Percentiles rank a stretch among this genome's conserved stretches.
phyloP scores from a whole-genome alignment of 2,329 filamentous ascomycete species.

The Fusarium sp. region DNA sequence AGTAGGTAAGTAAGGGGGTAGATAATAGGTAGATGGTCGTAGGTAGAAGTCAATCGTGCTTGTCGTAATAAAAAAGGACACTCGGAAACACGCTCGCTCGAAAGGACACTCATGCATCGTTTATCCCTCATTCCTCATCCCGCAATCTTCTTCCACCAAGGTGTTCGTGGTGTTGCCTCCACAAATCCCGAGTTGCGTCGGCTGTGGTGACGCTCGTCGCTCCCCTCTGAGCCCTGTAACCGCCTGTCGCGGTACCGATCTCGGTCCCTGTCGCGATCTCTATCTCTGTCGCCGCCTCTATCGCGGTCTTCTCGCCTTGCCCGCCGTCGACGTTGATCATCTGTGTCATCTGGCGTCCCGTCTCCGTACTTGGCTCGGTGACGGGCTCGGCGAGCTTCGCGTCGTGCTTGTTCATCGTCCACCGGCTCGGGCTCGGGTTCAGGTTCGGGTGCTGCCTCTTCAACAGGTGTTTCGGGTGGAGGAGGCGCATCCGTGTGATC shows the following conservation, averaged over 20 bases:
- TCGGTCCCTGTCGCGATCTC: conserved; percentile 6
- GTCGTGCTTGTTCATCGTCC: conserved; percentile 63
- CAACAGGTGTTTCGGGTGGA: conserved; percentile 59
- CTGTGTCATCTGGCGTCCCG: conserved; percentile 55
- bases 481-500: conserved; percentile 72
- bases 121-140: conserved; percentile 48
- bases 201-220: conserved; percentile 58
- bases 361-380: conserved; percentile 60
- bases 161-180: conserved; percentile 64
- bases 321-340: conserved; percentile 59
- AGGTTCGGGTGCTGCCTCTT: conserved; percentile 47
- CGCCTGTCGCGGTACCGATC: conserved; percentile 45
- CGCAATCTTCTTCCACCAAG: conserved; percentile 71
- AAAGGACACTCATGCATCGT: conserved; percentile 40
- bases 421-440: conserved; percentile 45
- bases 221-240: conserved; percentile 55
- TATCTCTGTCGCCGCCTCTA: conserved; percentile 31
- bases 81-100: conserved; percentile 44
- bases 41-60: conserved; percentile 19
- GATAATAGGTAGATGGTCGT: background rate
- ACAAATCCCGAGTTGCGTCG: conserved; percentile 57
- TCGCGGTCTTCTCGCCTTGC: conserved; percentile 55
- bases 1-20: background rate
- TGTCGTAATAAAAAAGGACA: conserved; percentile 33
- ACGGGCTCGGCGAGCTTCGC: conserved; percentile 61